These are phyloP conservation scores for Selaginella tamariscina DNA, from an alignment of 75 land plant genomes.

Conservation along the genomic window DNA sequence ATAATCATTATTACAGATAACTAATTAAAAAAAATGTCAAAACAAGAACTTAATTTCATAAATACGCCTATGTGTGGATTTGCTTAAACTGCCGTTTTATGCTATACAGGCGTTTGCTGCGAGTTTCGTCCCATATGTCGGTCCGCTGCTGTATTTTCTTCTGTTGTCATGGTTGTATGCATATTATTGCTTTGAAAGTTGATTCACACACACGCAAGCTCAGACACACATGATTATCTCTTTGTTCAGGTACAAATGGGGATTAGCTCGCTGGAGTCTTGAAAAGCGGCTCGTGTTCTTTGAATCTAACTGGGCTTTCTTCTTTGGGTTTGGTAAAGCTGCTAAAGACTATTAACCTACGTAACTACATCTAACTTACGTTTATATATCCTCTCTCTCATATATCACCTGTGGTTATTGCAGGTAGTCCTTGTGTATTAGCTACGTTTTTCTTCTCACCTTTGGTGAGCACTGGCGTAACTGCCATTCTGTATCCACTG, in stretches of 20 bases:
- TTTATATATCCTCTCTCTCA: background rate
- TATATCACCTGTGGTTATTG: constrained; percentile 9
- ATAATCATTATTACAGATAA: no score
- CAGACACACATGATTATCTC: background rate
- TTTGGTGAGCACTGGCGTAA: constrained; percentile 65
- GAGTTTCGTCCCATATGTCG: constrained; percentile 65
- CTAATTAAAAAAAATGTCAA: no score
- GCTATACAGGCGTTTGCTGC: constrained; percentile 51
- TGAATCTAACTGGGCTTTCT: constrained; percentile 95
- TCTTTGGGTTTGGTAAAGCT: constrained; percentile 85
- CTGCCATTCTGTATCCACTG: constrained; percentile 65
- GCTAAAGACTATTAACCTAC: background rate
- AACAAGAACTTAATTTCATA: background rate
- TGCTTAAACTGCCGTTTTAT: no score
- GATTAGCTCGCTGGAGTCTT: constrained; percentile 52
- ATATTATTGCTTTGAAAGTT: constrained; percentile 81
- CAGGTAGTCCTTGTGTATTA: constrained; percentile 86
- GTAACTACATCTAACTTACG: background rate
- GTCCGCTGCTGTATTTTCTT: constrained; percentile 63
- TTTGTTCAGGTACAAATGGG: constrained; percentile 81
- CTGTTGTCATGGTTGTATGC: constrained; percentile 92
- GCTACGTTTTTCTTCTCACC: constrained; percentile 66
- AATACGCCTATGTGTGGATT: no score
- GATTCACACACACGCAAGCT: background rate
- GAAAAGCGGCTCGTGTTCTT: constrained; percentile 71